phyloP scores from a whole-genome alignment of 2,329 filamentous ascomycete genomes.

The Didymella pinodella region DNA sequence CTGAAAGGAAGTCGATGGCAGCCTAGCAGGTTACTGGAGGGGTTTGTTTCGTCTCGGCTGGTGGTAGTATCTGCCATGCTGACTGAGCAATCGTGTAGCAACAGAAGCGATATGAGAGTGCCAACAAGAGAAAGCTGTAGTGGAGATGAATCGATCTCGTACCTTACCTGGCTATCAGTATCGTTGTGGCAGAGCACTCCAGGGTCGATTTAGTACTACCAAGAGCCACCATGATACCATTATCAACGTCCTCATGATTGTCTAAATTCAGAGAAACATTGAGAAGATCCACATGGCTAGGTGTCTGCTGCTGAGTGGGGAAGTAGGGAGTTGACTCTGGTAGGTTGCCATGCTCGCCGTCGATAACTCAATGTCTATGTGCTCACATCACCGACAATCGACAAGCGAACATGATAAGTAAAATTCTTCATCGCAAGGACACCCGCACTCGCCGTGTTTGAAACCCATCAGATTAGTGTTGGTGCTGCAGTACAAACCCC shows the following conservation, averaged over 20 bases:
- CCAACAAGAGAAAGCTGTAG: neutral
- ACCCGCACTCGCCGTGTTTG: no score
- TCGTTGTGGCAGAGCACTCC: neutral
- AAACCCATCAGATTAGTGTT: neutral
- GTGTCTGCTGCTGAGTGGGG: no score
- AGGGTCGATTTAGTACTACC: neutral
- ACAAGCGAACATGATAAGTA: no score
- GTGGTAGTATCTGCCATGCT: neutral
- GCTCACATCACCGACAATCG: no score
- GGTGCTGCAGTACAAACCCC: neutral
- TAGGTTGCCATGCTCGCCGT: no score
- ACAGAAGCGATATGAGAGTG: neutral
- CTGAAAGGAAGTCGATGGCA: neutral
- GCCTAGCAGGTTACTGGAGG: neutral
- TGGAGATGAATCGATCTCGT: neutral
- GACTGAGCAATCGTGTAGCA: no score
- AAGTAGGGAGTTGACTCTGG: no score
- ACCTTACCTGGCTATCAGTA: neutral
- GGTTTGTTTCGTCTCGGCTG: neutral
- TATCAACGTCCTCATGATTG: neutral
- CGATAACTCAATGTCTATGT: no score
- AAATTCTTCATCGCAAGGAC: no score
- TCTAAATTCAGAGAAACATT: no score
- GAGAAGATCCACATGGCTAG: no score
- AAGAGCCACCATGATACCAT: neutral